These are phyloP conservation scores for Malus hybrid DNA, from an alignment of 331 rosid genomes.

Conservation along the genomic window DNA sequence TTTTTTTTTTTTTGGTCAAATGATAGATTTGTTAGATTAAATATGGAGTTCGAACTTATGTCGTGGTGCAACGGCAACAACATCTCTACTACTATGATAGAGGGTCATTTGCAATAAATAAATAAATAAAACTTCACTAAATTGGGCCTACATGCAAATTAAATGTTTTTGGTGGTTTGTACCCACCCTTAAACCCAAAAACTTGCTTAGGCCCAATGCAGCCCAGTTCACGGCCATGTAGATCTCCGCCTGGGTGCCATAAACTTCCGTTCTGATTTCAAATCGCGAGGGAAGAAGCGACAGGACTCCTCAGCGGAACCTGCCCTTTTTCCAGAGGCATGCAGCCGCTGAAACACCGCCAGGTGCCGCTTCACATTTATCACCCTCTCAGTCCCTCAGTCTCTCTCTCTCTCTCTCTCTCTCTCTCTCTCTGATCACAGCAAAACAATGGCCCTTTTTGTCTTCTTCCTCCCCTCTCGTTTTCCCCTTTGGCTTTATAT, in stretches of 20 bases:
- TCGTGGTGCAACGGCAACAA: too few species aligned
- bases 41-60: too few species aligned
- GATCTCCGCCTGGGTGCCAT: slow-evolving; percentile 1
- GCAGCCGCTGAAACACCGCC: background rate
- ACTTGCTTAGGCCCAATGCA: background rate
- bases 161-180: background rate
- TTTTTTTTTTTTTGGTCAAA: too few species aligned
- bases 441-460: background rate
- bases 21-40: too few species aligned
- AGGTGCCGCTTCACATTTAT: background rate
- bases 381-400: background rate
- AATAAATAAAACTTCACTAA: background rate
- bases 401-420: too few species aligned
- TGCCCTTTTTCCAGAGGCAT: too few species aligned
- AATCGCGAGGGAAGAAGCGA: slow-evolving; percentile 5
- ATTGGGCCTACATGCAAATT: background rate
- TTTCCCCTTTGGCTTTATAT: background rate
- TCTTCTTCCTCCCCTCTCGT: background rate
- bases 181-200: too few species aligned
- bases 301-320: background rate
- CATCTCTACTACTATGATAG: too few species aligned
- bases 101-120: too few species aligned
- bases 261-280: slow-evolving; percentile 8
- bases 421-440: background rate
- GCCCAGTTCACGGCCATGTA: background rate